Percentiles rank a stretch among this genome's conserved stretches.
Evolutionary conservation across 768 basidiomycete genomes (phyloP).

Genomic region (Dacryopinax spathularia): DNA sequence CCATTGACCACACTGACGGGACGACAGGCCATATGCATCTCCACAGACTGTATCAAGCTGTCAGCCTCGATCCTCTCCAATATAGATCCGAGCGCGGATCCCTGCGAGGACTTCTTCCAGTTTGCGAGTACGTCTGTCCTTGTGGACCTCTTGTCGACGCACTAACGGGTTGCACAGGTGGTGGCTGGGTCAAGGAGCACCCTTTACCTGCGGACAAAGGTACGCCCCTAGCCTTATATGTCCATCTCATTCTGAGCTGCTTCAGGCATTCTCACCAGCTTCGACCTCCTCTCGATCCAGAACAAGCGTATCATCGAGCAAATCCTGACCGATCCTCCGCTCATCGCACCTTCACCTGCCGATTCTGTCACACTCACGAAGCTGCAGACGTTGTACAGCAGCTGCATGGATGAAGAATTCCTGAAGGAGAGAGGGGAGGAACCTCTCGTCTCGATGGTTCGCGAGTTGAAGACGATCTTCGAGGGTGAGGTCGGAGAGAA

Average conservation of each 20-base stretch:
- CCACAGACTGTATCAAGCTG: constrained; percentile 64
- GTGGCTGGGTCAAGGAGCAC: constrained; percentile 73
- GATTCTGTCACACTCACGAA: constrained; percentile 48
- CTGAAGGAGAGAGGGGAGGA: constrained; percentile 57
- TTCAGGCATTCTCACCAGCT: constrained; percentile 29
- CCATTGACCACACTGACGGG: neutral
- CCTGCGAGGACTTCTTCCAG: constrained; percentile 90
- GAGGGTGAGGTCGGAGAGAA: constrained; percentile 37
- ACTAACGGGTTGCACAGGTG: constrained; percentile 35
- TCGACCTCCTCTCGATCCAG: constrained; percentile 53
- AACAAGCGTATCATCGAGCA: constrained; percentile 66
- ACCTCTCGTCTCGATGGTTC: constrained; percentile 56
- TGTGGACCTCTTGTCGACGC: neutral
- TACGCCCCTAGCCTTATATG: constrained; percentile 31
- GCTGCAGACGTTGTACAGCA: constrained; percentile 56
- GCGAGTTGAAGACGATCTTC: constrained; percentile 46
- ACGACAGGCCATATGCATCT: constrained; percentile 51
- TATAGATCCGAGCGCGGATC: constrained; percentile 69
- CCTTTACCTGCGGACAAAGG: constrained; percentile 80
- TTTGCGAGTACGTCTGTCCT: constrained; percentile 62
- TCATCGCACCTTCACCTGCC: constrained; percentile 21
- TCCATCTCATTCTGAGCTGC: neutral
- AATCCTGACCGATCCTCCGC: constrained; percentile 32
- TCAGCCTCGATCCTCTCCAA: constrained; percentile 70
- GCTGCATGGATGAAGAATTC: constrained; percentile 68